phyloP scores from a whole-genome alignment of 225 moss, liverwort and hornwort species.

The Climacium dendroides region DNA sequence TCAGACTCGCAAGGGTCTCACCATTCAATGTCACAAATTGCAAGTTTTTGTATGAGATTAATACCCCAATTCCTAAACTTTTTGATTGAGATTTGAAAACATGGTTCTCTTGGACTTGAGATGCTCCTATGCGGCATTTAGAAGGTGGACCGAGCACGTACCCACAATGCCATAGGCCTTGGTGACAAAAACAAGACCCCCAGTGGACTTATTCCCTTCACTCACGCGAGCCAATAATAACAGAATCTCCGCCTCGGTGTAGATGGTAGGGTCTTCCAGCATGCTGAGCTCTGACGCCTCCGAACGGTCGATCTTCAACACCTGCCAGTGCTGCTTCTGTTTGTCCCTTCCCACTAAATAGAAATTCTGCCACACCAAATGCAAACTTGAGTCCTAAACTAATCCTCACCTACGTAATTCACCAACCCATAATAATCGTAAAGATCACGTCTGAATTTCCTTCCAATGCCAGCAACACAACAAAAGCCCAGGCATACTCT shows the following conservation, averaged over 20 bases:
- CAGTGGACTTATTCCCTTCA: conserved; percentile 80
- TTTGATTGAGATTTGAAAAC: neutral
- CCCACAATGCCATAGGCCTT: conserved; percentile 95
- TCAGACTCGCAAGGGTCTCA: neutral
- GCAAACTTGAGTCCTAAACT: neutral
- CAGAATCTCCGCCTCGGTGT: conserved; percentile 74
- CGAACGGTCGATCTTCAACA: conserved; percentile 85
- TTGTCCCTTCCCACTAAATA: conserved; percentile 83
- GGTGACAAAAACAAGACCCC: conserved; percentile 65
- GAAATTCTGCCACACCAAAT: conserved; percentile 29
- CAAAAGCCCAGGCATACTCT: neutral
- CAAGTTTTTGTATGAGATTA: too few relatives aligned
- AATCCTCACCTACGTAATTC: neutral
- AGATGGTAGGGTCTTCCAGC: conserved; percentile 83
- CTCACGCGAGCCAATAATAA: conserved; percentile 69
- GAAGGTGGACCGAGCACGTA: neutral
- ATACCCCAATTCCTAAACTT: neutral
- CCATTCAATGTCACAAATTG: neutral
- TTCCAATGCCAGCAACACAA: neutral
- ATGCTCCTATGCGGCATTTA: neutral
- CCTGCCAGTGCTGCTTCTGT: conserved; percentile 81
- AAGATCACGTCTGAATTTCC: neutral
- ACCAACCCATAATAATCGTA: neutral
- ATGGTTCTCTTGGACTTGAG: neutral
- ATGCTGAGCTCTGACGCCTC: conserved; percentile 78